Evolutionary conservation across 805 yeast species (phyloP).

Genomic region (Metschnikowia koreensis): DNA sequence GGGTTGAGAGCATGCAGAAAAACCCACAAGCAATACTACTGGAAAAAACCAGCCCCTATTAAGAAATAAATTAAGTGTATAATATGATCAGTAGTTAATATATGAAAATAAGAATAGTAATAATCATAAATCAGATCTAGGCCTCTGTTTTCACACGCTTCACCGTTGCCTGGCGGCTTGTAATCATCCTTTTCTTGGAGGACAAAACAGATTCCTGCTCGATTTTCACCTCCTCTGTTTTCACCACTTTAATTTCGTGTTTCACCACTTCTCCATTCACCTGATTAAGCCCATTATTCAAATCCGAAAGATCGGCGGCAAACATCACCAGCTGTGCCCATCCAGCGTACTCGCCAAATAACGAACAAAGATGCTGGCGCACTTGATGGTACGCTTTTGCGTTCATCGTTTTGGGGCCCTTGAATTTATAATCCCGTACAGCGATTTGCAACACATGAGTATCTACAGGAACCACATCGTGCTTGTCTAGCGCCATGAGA

Average conservation of each 20-base stretch:
- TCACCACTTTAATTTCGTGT: conserved; percentile 12
- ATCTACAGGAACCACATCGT: conserved; percentile 89
- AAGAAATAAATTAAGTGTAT: conserved; percentile 25
- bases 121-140: too few relatives aligned
- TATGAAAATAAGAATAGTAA: too few relatives aligned
- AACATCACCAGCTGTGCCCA: conserved; percentile 98
- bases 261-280: conserved; percentile 14
- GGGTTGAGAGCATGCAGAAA: conserved; percentile 84
- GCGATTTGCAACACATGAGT: conserved; percentile 94
- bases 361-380: conserved; percentile 53
- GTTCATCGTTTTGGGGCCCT: conserved; percentile 46
- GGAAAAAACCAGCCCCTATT: conserved; percentile 59
- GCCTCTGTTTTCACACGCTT: conserved; percentile 11
- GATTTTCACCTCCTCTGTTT: not conserved
- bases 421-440: conserved; percentile 69
- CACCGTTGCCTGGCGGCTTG: not conserved
- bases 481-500: conserved; percentile 84
- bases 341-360: conserved; percentile 93
- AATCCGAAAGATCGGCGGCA: conserved; percentile 74
- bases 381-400: conserved; percentile 55
- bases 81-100: too few relatives aligned
- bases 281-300: conserved; percentile 63
- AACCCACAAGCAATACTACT: conserved; percentile 85
- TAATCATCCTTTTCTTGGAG: not conserved
- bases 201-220: not conserved